Evolutionary conservation across 768 basidiomycete genomes (phyloP).

Genomic region (Mycena floridula): DNA sequence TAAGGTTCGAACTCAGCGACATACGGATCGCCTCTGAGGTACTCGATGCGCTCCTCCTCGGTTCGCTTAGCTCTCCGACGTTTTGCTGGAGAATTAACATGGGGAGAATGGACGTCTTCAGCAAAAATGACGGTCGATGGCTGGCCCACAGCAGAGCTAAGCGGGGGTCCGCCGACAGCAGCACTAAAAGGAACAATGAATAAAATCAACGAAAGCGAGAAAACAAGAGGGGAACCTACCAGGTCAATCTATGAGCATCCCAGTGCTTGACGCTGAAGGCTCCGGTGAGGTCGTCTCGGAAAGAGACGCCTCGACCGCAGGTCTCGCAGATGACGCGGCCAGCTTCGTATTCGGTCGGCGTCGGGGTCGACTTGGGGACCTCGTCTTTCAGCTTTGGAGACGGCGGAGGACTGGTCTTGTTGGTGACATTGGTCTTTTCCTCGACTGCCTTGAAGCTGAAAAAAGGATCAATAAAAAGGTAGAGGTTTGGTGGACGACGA

Average conservation of each 20-base stretch:
- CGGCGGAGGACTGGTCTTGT: too few species aligned
- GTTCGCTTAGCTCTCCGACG: constrained; percentile 70
- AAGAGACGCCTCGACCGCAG: constrained; percentile 57
- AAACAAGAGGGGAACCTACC: constrained; percentile 33
- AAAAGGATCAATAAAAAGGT: too few species aligned
- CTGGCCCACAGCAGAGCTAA: too few species aligned
- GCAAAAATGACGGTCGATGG: constrained; percentile 1
- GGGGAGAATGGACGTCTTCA: constrained; percentile 10
- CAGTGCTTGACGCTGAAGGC: constrained; percentile 65
- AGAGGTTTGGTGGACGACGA: too few species aligned
- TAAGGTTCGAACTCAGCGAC: constrained; percentile 80
- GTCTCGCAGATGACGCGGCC: constrained; percentile 62
- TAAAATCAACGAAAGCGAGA: constrained; percentile 5
- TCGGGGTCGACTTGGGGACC: too few species aligned
- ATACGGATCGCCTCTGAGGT: constrained; percentile 64
- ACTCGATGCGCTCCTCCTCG: constrained; percentile 71
- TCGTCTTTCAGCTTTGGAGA: too few species aligned
- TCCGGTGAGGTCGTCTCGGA: constrained; percentile 57
- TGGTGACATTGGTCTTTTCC: too few species aligned
- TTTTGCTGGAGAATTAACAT: constrained; percentile 48
- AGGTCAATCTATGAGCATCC: constrained; percentile 57
- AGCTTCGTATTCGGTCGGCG: constrained; percentile 47
- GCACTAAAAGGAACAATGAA: too few species aligned
- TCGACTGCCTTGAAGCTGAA: too few species aligned
- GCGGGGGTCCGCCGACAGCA: too few species aligned